Percentiles rank a stretch among this genome's conserved stretches.
Evolutionary conservation across 2,329 filamentous ascomycete species (phyloP).

Genomic region (Ophiostoma fasciatum): DNA sequence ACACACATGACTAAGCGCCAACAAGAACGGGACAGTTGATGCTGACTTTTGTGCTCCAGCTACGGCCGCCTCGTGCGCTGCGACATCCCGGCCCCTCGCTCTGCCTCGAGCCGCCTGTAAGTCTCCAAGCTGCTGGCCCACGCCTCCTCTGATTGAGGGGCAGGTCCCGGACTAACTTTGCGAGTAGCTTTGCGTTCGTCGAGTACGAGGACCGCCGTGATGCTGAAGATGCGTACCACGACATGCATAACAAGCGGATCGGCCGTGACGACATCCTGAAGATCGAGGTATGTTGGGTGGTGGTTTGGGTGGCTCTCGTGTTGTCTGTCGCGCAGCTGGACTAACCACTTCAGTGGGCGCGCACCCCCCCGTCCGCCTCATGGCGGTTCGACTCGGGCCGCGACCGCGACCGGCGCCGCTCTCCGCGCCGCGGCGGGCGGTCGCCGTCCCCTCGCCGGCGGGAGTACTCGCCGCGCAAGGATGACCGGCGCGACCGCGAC

Average conservation of each 20-base stretch:
- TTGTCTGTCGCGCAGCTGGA: too few relatives aligned
- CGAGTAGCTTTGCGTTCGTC: slow-evolving; percentile 76
- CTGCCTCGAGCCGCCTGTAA: slow-evolving; percentile 88
- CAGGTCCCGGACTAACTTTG: not conserved
- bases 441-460: slow-evolving; percentile 68
- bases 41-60: too few relatives aligned
- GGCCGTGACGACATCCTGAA: slow-evolving; percentile 91
- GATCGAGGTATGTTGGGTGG: slow-evolving; percentile 65
- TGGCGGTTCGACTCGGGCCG: slow-evolving; percentile 95
- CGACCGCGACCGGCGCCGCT: slow-evolving; percentile 53
- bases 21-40: too few relatives aligned
- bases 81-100: slow-evolving; percentile 92
- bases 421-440: slow-evolving; percentile 49
- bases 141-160: too few relatives aligned
- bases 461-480: slow-evolving; percentile 78
- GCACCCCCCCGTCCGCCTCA: slow-evolving; percentile 91
- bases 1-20: too few relatives aligned
- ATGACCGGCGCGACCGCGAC: slow-evolving; percentile 68
- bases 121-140: too few relatives aligned
- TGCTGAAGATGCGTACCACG: slow-evolving; percentile 96
- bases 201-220: slow-evolving; percentile 98
- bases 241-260: slow-evolving; percentile 99
- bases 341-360: slow-evolving; percentile 62
- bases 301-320: not conserved
- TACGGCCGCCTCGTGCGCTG: slow-evolving; percentile 97